Conservation (phyloP, 1,284 basidiomycete species). For the Porogramme epimiltina region DNA sequence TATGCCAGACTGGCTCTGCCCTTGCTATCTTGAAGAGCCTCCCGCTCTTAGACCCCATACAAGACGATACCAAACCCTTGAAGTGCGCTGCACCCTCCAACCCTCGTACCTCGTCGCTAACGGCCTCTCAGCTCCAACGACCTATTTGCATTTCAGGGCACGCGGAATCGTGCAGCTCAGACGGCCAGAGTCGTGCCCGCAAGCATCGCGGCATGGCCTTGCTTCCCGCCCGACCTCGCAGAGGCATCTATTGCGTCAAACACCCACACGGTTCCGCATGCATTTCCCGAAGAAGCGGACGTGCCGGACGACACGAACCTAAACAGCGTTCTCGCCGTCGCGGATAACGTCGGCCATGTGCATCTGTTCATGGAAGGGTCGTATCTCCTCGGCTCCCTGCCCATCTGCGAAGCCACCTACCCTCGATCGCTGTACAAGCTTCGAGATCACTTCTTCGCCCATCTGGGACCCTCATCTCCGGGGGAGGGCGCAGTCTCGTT, state of each 20-base stretch:
- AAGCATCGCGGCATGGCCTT: slow-evolving; percentile 68
- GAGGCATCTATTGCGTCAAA: slow-evolving; percentile 57
- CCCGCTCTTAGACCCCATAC: slow-evolving; percentile 69
- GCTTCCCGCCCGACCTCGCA: slow-evolving; percentile 53
- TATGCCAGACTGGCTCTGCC: slow-evolving; percentile 71
- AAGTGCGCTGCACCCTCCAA: slow-evolving; percentile 45
- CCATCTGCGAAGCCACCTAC: slow-evolving; percentile 38
- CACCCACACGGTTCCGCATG: slow-evolving; percentile 36
- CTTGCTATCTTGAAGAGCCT: slow-evolving; percentile 67
- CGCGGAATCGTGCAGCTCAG: slow-evolving; percentile 47
- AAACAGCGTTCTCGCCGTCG: slow-evolving; percentile 62
- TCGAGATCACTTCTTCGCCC: slow-evolving; percentile 43
- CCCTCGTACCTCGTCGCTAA: background rate
- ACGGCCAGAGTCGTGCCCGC: slow-evolving; percentile 51
- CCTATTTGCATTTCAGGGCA: slow-evolving; percentile 76
- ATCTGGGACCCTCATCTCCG: slow-evolving; percentile 35
- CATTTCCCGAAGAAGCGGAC: slow-evolving; percentile 42
- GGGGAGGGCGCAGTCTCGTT: slow-evolving; percentile 31
- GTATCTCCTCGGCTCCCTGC: slow-evolving; percentile 72
- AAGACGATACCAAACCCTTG: slow-evolving; percentile 61
- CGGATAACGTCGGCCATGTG: slow-evolving; percentile 58
- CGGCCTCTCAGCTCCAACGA: slow-evolving; percentile 58
- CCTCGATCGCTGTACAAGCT: slow-evolving; percentile 55
- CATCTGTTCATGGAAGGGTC: slow-evolving; percentile 78
- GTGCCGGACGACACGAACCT: slow-evolving; percentile 57